Evolutionary conservation across 2,329 filamentous ascomycete species (phyloP).

Genomic region (Monascus ruber): DNA sequence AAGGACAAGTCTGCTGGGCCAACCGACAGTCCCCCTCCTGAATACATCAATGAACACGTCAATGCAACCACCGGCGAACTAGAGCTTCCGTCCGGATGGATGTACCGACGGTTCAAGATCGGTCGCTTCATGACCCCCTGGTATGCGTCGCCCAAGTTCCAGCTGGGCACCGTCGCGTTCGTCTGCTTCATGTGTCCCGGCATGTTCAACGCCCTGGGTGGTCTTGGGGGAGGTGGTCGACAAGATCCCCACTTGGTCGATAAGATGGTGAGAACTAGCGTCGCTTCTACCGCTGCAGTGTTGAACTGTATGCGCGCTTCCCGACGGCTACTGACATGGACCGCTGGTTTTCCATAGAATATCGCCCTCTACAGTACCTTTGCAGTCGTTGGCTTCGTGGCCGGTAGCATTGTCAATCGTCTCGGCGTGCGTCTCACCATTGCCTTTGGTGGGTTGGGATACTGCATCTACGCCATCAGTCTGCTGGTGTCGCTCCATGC

Average conservation of each 20-base stretch:
- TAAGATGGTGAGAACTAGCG: constrained; percentile 22
- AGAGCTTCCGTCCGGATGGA: constrained; percentile 19
- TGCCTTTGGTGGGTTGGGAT: constrained; percentile 37
- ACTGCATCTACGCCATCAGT: constrained; percentile 39
- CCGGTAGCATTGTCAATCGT: constrained; percentile 39
- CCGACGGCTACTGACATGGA: too few species aligned
- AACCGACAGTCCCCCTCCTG: too few species aligned
- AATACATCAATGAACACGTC: too few species aligned
- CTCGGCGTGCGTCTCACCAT: constrained; percentile 34
- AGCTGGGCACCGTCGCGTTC: constrained; percentile 56
- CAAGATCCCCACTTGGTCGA: constrained; percentile 48
- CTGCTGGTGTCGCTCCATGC: constrained; percentile 42
- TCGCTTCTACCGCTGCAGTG: too few species aligned
- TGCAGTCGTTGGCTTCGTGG: constrained; percentile 52
- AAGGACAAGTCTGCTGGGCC: too few species aligned
- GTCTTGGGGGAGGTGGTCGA: constrained; percentile 54
- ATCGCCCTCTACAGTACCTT: constrained; percentile 64
- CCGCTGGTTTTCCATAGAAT: constrained; percentile 35
- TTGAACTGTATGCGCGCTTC: too few species aligned
- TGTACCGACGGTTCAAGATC: constrained; percentile 48
- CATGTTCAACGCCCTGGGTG: constrained; percentile 57
- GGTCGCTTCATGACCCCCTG: constrained; percentile 42
- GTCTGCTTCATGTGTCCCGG: constrained; percentile 58
- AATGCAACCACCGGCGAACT: too few species aligned
- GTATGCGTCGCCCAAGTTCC: constrained; percentile 60